Percentiles rank a stretch among this genome's conserved stretches.
Conservation (phyloP, 371 early-diverging fungal species). For the Mucor circinelloides region DNA sequence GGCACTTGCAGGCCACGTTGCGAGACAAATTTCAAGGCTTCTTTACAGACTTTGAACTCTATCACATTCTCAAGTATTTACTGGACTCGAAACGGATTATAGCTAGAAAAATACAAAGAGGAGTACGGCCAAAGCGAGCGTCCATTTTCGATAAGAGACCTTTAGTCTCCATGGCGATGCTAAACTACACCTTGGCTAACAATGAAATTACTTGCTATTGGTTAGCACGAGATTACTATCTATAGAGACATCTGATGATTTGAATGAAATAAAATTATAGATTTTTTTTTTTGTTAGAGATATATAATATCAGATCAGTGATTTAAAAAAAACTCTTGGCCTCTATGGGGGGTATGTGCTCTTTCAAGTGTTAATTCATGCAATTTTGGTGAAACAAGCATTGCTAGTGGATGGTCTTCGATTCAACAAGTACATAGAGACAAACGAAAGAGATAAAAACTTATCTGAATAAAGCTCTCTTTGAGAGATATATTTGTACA, state of each 20-base stretch:
- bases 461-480: no score
- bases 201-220: constrained; percentile 20
- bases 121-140: background rate
- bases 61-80: constrained; percentile 14
- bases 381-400: no score
- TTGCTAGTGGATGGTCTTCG: no score
- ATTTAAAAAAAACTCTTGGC: no score
- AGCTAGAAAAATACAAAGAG: background rate
- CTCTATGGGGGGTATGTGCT: no score
- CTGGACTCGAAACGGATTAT: background rate
- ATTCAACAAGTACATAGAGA: no score
- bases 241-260: background rate
- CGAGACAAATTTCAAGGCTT: constrained; percentile 2
- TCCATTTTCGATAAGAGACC: constrained; percentile 7
- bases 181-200: background rate
- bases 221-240: constrained; percentile 6
- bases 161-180: background rate
- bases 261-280: background rate
- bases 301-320: background rate
- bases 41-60: constrained; percentile 14
- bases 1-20: constrained; percentile 5
- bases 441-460: no score
- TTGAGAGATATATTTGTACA: no score
- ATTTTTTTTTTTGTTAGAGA: background rate
- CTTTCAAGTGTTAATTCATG: no score